Conservation (phyloP, 2,329 filamentous ascomycete species). For the Scortechinia acanthostroma region DNA sequence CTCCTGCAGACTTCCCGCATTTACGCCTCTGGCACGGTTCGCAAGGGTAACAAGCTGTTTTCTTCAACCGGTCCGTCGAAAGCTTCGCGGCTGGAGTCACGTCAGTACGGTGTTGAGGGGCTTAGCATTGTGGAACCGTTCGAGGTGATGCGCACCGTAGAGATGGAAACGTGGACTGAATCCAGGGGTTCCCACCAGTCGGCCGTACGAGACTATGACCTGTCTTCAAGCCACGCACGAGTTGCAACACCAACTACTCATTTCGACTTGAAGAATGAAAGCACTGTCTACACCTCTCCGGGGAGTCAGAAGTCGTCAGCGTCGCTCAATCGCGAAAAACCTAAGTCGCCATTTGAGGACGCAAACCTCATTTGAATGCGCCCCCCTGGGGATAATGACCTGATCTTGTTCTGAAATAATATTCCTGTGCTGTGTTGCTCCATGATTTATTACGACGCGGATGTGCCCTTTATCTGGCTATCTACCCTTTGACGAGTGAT, state of each 20-base stretch:
- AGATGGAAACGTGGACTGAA: slow-evolving; percentile 21
- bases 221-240: not conserved
- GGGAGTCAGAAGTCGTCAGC: not conserved
- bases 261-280: not conserved
- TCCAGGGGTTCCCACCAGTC: slow-evolving; percentile 5
- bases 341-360: too few relatives aligned
- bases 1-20: slow-evolving; percentile 16
- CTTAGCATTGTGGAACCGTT: slow-evolving; percentile 9
- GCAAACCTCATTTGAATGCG: too few relatives aligned
- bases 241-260: too few relatives aligned
- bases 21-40: slow-evolving; percentile 9
- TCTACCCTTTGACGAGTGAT: too few relatives aligned
- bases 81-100: not conserved
- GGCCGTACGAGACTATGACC: not conserved
- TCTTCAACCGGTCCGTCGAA: not conserved
- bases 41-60: slow-evolving; percentile 9
- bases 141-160: slow-evolving; percentile 21
- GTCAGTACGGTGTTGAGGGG: not conserved
- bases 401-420: too few relatives aligned
- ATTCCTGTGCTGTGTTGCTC: too few relatives aligned
- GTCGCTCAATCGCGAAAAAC: not conserved
- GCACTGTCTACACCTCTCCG: not conserved
- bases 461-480: too few relatives aligned
- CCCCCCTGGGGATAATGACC: too few relatives aligned
- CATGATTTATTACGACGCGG: too few relatives aligned